These are phyloP conservation scores for Brassica cretica DNA, from an alignment of 345 rosid genomes.

Conservation along the genomic window DNA sequence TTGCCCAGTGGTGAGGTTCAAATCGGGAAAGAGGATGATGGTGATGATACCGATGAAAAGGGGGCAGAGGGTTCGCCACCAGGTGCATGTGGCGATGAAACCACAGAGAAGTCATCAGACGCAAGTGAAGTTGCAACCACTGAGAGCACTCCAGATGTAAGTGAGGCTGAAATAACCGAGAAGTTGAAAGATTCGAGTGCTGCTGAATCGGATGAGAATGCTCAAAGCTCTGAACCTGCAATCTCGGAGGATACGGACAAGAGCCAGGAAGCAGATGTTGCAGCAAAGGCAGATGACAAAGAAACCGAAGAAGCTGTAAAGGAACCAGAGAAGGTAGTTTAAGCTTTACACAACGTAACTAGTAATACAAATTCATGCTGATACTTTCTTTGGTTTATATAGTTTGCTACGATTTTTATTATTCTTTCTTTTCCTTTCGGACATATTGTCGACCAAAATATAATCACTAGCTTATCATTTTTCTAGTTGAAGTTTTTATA, in stretches of 20 bases:
- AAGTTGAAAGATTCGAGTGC: slow-evolving; percentile 10
- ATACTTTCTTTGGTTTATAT: slow-evolving; percentile 10
- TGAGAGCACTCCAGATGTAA: neutral
- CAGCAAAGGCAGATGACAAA: slow-evolving; percentile 12
- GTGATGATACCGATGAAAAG: slow-evolving; percentile 33
- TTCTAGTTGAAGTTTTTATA: neutral
- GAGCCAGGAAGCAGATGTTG: slow-evolving; percentile 26
- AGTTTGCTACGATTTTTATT: slow-evolving; percentile 35
- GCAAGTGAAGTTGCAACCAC: neutral
- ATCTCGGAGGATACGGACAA: slow-evolving; percentile 6
- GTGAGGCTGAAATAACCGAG: slow-evolving; percentile 11
- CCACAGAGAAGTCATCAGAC: slow-evolving; percentile 7
- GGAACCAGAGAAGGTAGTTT: slow-evolving; percentile 32
- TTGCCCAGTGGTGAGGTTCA: slow-evolving; percentile 49
- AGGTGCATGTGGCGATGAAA: slow-evolving; percentile 14
- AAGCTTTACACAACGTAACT: slow-evolving; percentile 12
- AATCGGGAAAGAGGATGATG: slow-evolving; percentile 39
- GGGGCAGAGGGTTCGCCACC: slow-evolving; percentile 20
- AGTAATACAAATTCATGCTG: slow-evolving; percentile 6
- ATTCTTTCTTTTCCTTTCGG: slow-evolving; percentile 21
- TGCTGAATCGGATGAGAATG: slow-evolving; percentile 22
- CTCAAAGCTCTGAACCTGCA: slow-evolving; percentile 23
- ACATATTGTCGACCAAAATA: slow-evolving; percentile 30
- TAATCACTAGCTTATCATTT: slow-evolving; percentile 19
- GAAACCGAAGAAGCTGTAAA: slow-evolving; percentile 26